phyloP scores from a whole-genome alignment of 441 rosid species.

The Gossypium schwendimanii region DNA sequence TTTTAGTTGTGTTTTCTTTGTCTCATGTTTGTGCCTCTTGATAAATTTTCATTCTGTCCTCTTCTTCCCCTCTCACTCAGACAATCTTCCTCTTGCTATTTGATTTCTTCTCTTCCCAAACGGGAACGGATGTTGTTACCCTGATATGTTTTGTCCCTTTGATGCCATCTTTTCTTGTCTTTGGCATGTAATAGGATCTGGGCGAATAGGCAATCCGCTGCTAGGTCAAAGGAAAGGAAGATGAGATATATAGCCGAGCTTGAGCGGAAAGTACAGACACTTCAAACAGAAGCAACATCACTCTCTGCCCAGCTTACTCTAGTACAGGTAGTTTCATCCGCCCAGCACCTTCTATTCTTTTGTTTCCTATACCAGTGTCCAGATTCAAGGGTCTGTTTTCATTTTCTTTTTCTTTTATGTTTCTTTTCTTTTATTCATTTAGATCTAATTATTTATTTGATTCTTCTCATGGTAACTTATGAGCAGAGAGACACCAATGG shows the following conservation, averaged over 20 bases:
- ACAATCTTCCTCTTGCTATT: not conserved
- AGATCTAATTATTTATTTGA: constrained; percentile 5
- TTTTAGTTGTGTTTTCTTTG: not conserved
- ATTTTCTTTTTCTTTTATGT: not conserved
- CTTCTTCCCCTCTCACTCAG: not conserved
- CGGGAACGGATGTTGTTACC: not conserved
- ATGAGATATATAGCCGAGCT: constrained; percentile 96
- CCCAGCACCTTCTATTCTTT: not conserved
- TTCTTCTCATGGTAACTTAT: constrained; percentile 13
- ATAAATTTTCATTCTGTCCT: not conserved
- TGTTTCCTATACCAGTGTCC: not conserved
- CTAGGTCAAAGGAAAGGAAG: constrained; percentile 96
- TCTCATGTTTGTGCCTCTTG: not conserved
- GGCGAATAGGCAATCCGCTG: constrained; percentile 99
- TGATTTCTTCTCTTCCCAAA: not conserved
- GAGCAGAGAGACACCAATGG: constrained; percentile 93
- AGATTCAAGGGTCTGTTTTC: not conserved
- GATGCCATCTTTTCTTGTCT: constrained; percentile 7
- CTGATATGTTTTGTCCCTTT: not conserved
- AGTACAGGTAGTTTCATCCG: constrained; percentile 50
- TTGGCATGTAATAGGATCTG: constrained; percentile 52
- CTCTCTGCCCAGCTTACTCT: constrained; percentile 88
- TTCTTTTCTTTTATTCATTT: not conserved
- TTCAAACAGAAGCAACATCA: constrained; percentile 91
- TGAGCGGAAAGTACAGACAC: constrained; percentile 87